These are phyloP conservation scores for Alectoria sarmentosa DNA, from an alignment of 495 filamentous ascomycete species.

Conservation along the genomic window DNA sequence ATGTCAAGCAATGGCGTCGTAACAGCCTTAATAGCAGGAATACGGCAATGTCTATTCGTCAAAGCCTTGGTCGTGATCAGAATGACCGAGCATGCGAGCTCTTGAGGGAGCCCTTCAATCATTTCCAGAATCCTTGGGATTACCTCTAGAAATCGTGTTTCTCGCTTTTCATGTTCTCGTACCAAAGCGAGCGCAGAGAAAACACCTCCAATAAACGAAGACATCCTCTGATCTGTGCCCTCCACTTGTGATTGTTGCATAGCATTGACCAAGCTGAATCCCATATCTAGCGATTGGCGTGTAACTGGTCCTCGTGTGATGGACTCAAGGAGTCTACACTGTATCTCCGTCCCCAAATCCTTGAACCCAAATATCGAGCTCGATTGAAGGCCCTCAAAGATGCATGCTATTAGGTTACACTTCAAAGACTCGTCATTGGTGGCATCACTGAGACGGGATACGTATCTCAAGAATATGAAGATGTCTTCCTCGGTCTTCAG, in stretches of 20 bases:
- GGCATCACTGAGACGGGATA: conserved; percentile 24
- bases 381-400: conserved; percentile 14
- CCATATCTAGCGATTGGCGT: conserved; percentile 1
- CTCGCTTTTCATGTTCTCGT: background rate
- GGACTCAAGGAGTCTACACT: background rate
- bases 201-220: background rate
- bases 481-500: conserved; percentile 35
- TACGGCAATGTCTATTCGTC: background rate
- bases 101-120: background rate
- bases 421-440: background rate
- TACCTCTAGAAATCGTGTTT: background rate
- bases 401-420: background rate
- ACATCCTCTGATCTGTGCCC: background rate
- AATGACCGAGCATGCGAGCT: background rate
- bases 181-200: conserved; percentile 7
- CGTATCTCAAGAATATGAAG: conserved; percentile 27
- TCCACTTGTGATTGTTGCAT: background rate
- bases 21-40: background rate
- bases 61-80: conserved; percentile 6
- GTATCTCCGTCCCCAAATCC: conserved; percentile 5
- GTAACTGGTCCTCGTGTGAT: conserved; percentile 3
- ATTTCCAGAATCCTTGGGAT: background rate
- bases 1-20: background rate
- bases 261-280: conserved; percentile 9
- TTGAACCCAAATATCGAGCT: conserved; percentile 12